Evolutionary conservation across 129 eudicot species (phyloP), one percentile per base, ranked within the genome.

Genomic region (Escallonia herrerae): DNA sequence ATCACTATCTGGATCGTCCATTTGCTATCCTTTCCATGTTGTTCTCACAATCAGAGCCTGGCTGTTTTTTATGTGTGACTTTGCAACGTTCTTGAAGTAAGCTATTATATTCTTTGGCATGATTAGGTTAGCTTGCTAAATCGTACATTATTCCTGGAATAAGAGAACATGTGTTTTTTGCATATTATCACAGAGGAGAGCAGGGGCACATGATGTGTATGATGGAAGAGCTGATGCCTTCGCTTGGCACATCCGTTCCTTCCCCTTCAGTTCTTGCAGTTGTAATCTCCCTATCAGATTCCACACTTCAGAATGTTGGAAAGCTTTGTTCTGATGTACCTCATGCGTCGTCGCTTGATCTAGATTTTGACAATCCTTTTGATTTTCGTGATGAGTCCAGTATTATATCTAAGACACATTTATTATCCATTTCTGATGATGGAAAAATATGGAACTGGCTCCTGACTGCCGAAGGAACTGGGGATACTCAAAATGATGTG

Each of bases 361-460:
- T 66, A 75, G 96, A 89, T 64, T 93, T 83, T 69, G 81, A 88
- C 68, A 91, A 81, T 72, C 95, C 90, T 68, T 79, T 85, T 74
- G 98, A 83, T 74, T 88, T 83, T 65, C 60, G 63, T 70, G 96
- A 93, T 66, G 95, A 85, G 62, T 80, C 96, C 5, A 60, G 58
- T 67, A 63, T 80, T 65, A 72, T 84, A 68, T 85, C 83, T 53
- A 88, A 75, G 83, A 93, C 96, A 60, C 76, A 83, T 72, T 65
- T 93, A 71, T 60, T 88, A 70, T 85, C 98, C 73, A 82, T 93
- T 67, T 79, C 98, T 70, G 98, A 93, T 80, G 96, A 88, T 77
- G 98, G 98, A 67, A 93, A 88, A 63, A 71, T 93, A 56, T 93
- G 98, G 96, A 93, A 89, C 69, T 93, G 96, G 98, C 95, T 85